Base-by-base conservation (phyloP, 495 filamentous ascomycete genomes). In the Penicillium cataractarum region DNA sequence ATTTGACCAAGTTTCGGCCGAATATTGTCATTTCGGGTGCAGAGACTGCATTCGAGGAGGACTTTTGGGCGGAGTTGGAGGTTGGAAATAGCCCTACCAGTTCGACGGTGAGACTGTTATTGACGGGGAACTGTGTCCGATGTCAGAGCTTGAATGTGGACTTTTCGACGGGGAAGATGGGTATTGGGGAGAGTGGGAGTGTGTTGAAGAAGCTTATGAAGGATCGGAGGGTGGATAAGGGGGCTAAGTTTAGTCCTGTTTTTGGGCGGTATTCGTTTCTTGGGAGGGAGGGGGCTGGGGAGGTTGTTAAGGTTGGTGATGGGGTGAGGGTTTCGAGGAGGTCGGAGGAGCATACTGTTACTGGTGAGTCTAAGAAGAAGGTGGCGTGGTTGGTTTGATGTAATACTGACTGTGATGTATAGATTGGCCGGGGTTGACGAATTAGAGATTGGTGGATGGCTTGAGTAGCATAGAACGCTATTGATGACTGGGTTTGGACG, bases 221-320 rank as follows among this genome's bases (percentile, higher is more conserved):
- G 57, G 91, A 94, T 76, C 83, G 92, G 44, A 78, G 92, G 60
- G 90, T 96, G 3, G 92, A 97, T 75, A 49, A 61, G 22, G 92
- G 92, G 0, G 80, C 79, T 2, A 91, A 86, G 72, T 95, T 84
- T 72, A 87, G 83, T 73, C 92, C 92, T 40, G 85, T 95, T 1
- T 96, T 94, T 84, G 92, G 92, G 24, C 79, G 92, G 49, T 96
- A 96, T 78, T 87, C 81, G 5, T 96, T 93, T 70, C 69, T 90
- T 46, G 73, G 78, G 35, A 58, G 65, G 39, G 65, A 54, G 15
- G 63, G 62, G 6, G 71, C 71, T 46, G 73, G 69, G 13, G 65
- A 67, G 21, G 59, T 27, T 48, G 75, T 94, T 37, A 76, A 73
- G 4, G 85, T 95, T 37, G 92, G 92, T 0, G 91, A 94, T 78